phyloP scores from a whole-genome alignment of 1,139 yeast genomes.

The Geotrichum candidum region DNA sequence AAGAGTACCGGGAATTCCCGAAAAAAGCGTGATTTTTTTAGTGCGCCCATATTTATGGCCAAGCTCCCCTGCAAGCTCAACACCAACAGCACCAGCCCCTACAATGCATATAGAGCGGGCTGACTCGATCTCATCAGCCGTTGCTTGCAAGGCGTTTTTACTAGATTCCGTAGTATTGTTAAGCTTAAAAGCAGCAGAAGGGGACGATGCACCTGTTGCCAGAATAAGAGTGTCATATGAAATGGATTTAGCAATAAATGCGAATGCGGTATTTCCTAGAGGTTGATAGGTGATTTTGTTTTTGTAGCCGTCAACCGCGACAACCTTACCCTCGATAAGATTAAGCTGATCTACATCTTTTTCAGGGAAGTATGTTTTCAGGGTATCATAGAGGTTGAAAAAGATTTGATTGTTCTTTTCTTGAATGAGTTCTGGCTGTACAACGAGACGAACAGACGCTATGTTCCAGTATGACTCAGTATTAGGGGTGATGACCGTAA shows the following conservation, averaged over 20 bases:
- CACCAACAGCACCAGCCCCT: slow-evolving; percentile 27
- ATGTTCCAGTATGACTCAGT: slow-evolving; percentile 12
- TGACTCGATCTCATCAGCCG: background rate
- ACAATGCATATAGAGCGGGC: slow-evolving; percentile 22
- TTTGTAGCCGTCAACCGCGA: background rate
- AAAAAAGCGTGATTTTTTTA: slow-evolving; percentile 15
- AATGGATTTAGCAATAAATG: background rate
- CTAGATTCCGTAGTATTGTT: background rate
- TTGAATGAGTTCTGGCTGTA: slow-evolving; percentile 3
- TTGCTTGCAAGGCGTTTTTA: background rate
- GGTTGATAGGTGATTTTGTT: slow-evolving; percentile 1
- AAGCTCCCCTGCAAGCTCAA: slow-evolving; percentile 25
- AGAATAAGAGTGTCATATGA: slow-evolving; percentile 2
- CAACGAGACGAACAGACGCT: slow-evolving; percentile 9
- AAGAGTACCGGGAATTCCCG: background rate
- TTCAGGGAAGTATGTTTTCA: background rate
- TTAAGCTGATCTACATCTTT: background rate
- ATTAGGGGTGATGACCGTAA: slow-evolving; percentile 9
- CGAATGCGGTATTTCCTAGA: background rate
- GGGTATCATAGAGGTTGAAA: background rate
- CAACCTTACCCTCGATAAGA: slow-evolving; percentile 9
- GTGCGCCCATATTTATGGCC: slow-evolving; percentile 20
- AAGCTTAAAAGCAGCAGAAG: slow-evolving; percentile 11
- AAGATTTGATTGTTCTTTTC: background rate
- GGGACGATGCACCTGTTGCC: slow-evolving; percentile 12